Percentiles rank a stretch among this genome's conserved stretches.
These are phyloP conservation scores for Aspergillus cristatus DNA, from an alignment of 495 filamentous ascomycete genomes.

Conservation along the genomic window DNA sequence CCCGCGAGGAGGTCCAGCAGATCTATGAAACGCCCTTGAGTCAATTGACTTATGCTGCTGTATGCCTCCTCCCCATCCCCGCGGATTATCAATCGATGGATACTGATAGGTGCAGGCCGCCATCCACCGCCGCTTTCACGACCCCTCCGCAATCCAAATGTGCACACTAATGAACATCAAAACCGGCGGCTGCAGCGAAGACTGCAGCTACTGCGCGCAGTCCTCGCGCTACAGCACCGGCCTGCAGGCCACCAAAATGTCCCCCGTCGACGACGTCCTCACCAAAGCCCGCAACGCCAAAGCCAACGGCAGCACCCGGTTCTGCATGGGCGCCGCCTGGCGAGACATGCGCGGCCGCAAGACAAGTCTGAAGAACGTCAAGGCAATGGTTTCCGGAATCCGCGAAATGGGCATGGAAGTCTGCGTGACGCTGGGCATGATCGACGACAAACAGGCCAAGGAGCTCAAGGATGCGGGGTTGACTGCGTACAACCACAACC, in stretches of 20 bases:
- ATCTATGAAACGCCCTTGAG: constrained; percentile 73
- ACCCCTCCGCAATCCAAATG: constrained; percentile 70
- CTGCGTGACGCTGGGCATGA: constrained; percentile 85
- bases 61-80: constrained; percentile 33
- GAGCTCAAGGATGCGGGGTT: constrained; percentile 74
- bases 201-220: constrained; percentile 85
- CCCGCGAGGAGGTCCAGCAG: constrained; percentile 61
- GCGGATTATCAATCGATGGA: background rate
- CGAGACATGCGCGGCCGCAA: constrained; percentile 85
- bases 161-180: constrained; percentile 94
- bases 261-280: constrained; percentile 67
- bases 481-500: constrained; percentile 85
- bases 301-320: constrained; percentile 69
- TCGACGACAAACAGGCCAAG: constrained; percentile 63
- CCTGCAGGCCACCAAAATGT: constrained; percentile 66
- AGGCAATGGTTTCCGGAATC: constrained; percentile 71
- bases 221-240: constrained; percentile 73
- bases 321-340: constrained; percentile 92
- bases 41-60: constrained; percentile 64
- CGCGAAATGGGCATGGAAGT: constrained; percentile 74
- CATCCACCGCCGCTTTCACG: constrained; percentile 73
- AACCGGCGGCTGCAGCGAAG: constrained; percentile 81
- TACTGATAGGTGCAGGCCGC: constrained; percentile 40
- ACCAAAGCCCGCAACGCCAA: constrained; percentile 65
- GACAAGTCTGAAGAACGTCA: constrained; percentile 65